Base-by-base conservation (phyloP, 352 stramenopile species). In the Phytophthora uliginosa region DNA sequence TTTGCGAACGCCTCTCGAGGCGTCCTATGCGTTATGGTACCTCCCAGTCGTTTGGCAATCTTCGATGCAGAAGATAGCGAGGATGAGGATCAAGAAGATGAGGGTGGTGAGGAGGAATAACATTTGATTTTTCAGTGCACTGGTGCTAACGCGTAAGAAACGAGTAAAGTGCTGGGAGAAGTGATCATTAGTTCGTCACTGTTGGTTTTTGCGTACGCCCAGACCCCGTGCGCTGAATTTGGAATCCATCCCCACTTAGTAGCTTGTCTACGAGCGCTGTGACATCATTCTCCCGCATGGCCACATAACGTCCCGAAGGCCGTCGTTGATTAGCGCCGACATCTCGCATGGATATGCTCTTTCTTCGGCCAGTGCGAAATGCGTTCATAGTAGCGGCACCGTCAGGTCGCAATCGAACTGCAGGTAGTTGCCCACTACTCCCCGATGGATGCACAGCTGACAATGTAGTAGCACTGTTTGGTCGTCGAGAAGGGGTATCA, bases 51-150 rank as follows among this genome's bases (percentile, higher is more conserved):
- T 28, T 78, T 94, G 52, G 69, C 66, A 31, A 67, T 94, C 31
- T 80, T 88, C 15, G 87, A 94, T 59, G 85, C 79, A 31, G 86
- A 92, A 74, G 85, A 94, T 24, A 74, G 68, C 17, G 73, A 83
- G 18, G 78, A 86, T 10, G 69, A 85, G 1, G 81, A 84, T 2
- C 68, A 79, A 2, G 70, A 82, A 0, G 69, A 85, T 4, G 66
- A 71, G 1, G 60, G 66, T 1, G 71, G 60, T 17, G 36, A 51
- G 9, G 56, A 71, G 5, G 69, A 55, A 62, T 81, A 79, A 85
- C 33, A 40, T 73, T 59, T 61, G 83, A 26, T 65, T 81, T 42
- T 6, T 18, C n/a, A 47, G n/a, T 10, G 38, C 38, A 20, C 38
- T 20, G 6, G 75, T 70, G 70, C 53, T 20, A 63, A 52, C 15